Percentiles rank a stretch among this genome's conserved stretches.
These are phyloP conservation scores for Raddia guianensis DNA, from an alignment of 176 grass and related monocot species.

Conservation along the genomic window DNA sequence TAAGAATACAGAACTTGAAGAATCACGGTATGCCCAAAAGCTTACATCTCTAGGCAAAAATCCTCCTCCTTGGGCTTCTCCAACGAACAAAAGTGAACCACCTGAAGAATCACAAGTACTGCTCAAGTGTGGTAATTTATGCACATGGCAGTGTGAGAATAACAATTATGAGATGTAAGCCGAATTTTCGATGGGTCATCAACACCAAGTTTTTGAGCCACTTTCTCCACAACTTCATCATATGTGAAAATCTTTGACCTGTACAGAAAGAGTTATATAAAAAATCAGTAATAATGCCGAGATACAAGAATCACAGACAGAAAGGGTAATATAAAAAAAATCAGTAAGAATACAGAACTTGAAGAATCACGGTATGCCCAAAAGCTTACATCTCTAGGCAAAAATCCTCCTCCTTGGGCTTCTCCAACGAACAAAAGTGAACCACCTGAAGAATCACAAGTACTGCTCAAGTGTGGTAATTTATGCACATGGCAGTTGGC, in stretches of 20 bases:
- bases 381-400: slow-evolving; percentile 85
- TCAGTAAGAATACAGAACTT: slow-evolving; percentile 21
- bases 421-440: slow-evolving; percentile 90
- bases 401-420: slow-evolving; percentile 95
- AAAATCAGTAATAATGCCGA: slow-evolving; percentile 17
- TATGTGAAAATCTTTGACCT: slow-evolving; percentile 95
- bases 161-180: slow-evolving; percentile 98
- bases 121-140: too few relatives aligned
- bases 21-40: slow-evolving; percentile 33
- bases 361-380: slow-evolving; percentile 26
- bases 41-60: slow-evolving; percentile 94
- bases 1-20: slow-evolving; percentile 20
- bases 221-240: slow-evolving; percentile 96
- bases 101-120: slow-evolving; percentile 66
- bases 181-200: slow-evolving; percentile 96
- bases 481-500: background rate
- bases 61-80: slow-evolving; percentile 97
- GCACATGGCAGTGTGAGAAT: too few relatives aligned
- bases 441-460: slow-evolving; percentile 69
- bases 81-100: slow-evolving; percentile 90
- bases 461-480: too few relatives aligned
- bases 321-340: slow-evolving; percentile 29
- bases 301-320: slow-evolving; percentile 27
- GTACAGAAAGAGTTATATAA: slow-evolving; percentile 31
- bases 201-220: slow-evolving; percentile 79